phyloP scores from a whole-genome alignment of 345 rosid genomes.

The Gynandropsis gynandra region DNA sequence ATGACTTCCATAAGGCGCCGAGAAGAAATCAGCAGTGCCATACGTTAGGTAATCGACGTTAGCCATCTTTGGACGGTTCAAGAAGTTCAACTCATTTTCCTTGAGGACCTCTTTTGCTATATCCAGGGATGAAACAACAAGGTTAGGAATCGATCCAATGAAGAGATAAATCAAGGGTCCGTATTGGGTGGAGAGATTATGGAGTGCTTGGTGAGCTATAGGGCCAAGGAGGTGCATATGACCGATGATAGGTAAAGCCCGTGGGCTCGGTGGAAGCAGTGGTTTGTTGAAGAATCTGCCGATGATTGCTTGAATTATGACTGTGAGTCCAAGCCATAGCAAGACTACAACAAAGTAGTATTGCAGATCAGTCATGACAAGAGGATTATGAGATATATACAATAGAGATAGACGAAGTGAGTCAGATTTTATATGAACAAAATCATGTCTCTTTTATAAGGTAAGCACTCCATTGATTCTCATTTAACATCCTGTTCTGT shows the following conservation, averaged over 20 bases:
- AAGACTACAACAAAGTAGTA: slow-evolving; percentile 4
- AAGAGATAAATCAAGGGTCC: slow-evolving; percentile 61
- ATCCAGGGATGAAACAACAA: slow-evolving; percentile 48
- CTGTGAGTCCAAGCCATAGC: slow-evolving; percentile 19
- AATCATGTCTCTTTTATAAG: no score
- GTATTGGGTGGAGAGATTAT: slow-evolving; percentile 46
- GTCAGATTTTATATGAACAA: no score
- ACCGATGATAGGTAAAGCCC: slow-evolving; percentile 40
- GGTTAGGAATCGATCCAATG: slow-evolving; percentile 60
- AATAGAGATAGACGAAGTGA: slow-evolving; percentile 1
- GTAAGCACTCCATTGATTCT: no score
- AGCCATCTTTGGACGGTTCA: slow-evolving; percentile 37
- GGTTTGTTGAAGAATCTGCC: slow-evolving; percentile 7
- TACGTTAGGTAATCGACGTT: slow-evolving; percentile 70
- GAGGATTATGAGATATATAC: slow-evolving; percentile 15
- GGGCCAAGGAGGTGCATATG: slow-evolving; percentile 47
- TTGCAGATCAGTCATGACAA: slow-evolving; percentile 14
- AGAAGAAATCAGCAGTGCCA: slow-evolving; percentile 62
- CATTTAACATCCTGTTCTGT: no score
- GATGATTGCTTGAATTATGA: slow-evolving; percentile 15
- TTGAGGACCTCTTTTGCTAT: slow-evolving; percentile 57
- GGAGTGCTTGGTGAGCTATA: slow-evolving; percentile 54
- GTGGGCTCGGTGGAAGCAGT: slow-evolving; percentile 42
- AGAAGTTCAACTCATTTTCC: slow-evolving; percentile 46
- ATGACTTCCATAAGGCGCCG: slow-evolving; percentile 51